Conservation (phyloP, 371 early-diverging fungal genomes). For the Mortierella sp. region DNA sequence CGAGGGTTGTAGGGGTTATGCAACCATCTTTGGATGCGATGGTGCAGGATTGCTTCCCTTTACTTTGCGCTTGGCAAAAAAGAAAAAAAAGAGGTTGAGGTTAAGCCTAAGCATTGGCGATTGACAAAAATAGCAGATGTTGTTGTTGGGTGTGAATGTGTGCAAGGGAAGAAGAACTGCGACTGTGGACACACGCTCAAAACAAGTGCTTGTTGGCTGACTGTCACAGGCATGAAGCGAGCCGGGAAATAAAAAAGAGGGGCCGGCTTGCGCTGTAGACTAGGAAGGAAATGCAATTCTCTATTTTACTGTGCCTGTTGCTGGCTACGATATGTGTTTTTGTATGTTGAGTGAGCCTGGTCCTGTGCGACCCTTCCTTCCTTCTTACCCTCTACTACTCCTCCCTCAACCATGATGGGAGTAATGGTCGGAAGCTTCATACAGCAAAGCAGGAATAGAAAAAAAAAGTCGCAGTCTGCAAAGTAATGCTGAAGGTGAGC, state of each 20-base stretch:
- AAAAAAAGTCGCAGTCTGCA: not conserved
- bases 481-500: not conserved
- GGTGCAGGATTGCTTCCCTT: not conserved
- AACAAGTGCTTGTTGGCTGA: not conserved
- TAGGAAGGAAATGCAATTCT: not conserved
- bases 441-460: not conserved
- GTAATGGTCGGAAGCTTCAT: not conserved
- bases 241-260: conserved; percentile 3
- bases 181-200: not conserved
- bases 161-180: not conserved
- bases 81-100: too few species aligned
- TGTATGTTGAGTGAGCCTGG: not conserved
- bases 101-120: not conserved
- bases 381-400: not conserved
- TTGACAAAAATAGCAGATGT: not conserved
- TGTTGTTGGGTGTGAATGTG: not conserved
- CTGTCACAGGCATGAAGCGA: not conserved
- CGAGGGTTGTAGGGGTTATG: not conserved
- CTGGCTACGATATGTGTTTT: not conserved
- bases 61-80: not conserved
- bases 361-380: not conserved
- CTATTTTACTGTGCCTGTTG: not conserved
- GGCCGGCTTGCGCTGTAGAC: not conserved
- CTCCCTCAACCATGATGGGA: not conserved
- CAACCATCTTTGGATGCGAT: not conserved